phyloP scores from a whole-genome alignment of 805 yeast species.

The Saturnispora diversa region DNA sequence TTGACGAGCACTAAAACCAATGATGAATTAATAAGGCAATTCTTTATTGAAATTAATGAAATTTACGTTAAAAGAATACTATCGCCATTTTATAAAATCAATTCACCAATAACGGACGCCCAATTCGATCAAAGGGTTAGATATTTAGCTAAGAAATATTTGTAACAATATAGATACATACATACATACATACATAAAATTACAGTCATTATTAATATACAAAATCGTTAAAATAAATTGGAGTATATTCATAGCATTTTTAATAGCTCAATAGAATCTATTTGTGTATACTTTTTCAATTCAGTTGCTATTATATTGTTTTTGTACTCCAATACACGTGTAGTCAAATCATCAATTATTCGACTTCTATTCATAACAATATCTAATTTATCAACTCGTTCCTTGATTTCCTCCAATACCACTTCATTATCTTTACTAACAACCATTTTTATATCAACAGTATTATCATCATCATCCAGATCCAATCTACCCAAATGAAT shows the following conservation, averaged over 20 bases:
- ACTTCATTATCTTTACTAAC: neutral
- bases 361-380: constrained; percentile 27
- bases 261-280: constrained; percentile 29
- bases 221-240: neutral
- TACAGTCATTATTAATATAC: neutral
- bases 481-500: neutral
- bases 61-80: constrained; percentile 76
- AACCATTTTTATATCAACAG: constrained; percentile 12
- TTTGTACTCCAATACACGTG: constrained; percentile 18
- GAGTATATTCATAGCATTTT: constrained; percentile 26
- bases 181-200: neutral
- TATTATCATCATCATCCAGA: neutral
- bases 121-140: constrained; percentile 72
- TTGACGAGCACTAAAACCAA: constrained; percentile 48
- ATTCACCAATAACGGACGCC: constrained; percentile 65
- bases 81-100: constrained; percentile 78
- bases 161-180: constrained; percentile 31
- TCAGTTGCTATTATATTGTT: constrained; percentile 19
- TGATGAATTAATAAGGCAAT: constrained; percentile 74
- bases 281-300: constrained; percentile 18
- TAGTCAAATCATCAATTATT: constrained; percentile 20
- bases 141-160: constrained; percentile 64
- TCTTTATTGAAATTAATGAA: constrained; percentile 80
- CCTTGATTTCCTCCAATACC: neutral
- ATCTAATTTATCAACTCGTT: constrained; percentile 26